Percentiles rank a stretch among this genome's conserved stretches.
These are phyloP conservation scores for Fraxinus anomala DNA, from an alignment of 257 asterid genomes.

Conservation along the genomic window DNA sequence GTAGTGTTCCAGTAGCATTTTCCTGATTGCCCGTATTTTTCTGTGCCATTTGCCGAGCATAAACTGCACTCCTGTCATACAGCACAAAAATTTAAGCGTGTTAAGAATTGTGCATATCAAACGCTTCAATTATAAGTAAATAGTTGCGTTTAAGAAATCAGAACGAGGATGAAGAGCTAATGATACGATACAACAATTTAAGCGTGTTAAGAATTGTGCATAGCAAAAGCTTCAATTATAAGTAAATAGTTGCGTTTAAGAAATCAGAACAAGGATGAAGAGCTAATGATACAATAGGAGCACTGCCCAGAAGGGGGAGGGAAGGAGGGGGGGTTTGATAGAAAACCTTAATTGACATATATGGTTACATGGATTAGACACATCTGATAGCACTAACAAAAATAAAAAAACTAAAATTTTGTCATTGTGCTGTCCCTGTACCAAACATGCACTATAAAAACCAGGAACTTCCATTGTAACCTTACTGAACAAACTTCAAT, in stretches of 20 bases:
- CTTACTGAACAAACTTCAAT: neutral
- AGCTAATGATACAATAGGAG: neutral
- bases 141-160: neutral
- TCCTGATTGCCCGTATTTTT: conserved; percentile 30
- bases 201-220: too few relatives aligned
- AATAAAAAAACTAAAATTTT: neutral
- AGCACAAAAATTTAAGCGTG: conserved; percentile 7
- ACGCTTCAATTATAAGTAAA: neutral
- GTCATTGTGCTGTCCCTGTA: too few relatives aligned
- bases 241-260: too few relatives aligned
- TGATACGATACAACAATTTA: neutral
- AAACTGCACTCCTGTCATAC: conserved; percentile 52
- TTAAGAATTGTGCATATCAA: neutral
- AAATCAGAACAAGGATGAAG: too few relatives aligned
- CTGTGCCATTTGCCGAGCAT: conserved; percentile 44
- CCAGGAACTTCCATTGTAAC: neutral
- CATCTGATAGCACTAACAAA: neutral
- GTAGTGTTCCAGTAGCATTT: conserved; percentile 18
- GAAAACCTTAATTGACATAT: neutral
- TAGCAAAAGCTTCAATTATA: too few relatives aligned
- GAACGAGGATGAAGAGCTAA: neutral
- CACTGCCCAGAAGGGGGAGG: neutral
- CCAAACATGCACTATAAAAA: neutral
- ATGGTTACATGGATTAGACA: neutral
- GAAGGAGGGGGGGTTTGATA: neutral